Percentiles rank a stretch among this genome's conserved stretches.
Evolutionary conservation across 768 basidiomycete species (phyloP).

Genomic region (Amyloporia xantha): DNA sequence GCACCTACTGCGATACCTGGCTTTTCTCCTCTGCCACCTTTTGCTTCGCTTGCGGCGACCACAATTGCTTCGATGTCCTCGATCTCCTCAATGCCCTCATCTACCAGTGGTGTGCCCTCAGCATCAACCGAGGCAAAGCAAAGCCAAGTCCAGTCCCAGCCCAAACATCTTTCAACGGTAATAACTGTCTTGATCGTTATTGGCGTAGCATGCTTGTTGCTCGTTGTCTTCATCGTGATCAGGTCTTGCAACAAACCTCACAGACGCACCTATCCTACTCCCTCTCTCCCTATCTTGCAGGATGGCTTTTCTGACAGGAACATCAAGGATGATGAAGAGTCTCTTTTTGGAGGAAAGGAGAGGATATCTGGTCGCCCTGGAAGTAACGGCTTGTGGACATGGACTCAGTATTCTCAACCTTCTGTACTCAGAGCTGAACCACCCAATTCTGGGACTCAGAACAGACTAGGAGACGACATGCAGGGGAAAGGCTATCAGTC

Average conservation of each 20-base stretch:
- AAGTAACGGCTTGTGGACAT: constrained; percentile 42
- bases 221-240: constrained; percentile 41
- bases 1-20: constrained; percentile 8
- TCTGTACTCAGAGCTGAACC: constrained; percentile 2
- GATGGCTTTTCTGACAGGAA: constrained; percentile 45
- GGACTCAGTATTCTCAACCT: constrained; percentile 29
- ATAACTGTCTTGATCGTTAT: constrained; percentile 49
- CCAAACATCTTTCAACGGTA: constrained; percentile 38
- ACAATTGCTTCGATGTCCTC: background rate
- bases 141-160: background rate
- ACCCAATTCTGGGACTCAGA: background rate
- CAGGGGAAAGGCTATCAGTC: background rate
- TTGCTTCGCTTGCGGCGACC: constrained; percentile 10
- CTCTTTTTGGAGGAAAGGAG: constrained; percentile 75
- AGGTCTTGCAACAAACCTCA: constrained; percentile 44
- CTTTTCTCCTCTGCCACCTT: constrained; percentile 16
- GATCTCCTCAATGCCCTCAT: background rate
- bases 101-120: constrained; percentile 6
- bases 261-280: constrained; percentile 51
- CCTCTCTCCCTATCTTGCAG: constrained; percentile 68
- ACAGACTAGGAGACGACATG: background rate
- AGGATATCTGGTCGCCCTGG: constrained; percentile 38
- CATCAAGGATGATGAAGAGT: constrained; percentile 44
- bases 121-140: constrained; percentile 8
- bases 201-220: constrained; percentile 41